Percentiles rank a stretch among this genome's conserved stretches.
Conservation (phyloP, 2,329 filamentous ascomycete species). For the Domatiomyces globalis region DNA sequence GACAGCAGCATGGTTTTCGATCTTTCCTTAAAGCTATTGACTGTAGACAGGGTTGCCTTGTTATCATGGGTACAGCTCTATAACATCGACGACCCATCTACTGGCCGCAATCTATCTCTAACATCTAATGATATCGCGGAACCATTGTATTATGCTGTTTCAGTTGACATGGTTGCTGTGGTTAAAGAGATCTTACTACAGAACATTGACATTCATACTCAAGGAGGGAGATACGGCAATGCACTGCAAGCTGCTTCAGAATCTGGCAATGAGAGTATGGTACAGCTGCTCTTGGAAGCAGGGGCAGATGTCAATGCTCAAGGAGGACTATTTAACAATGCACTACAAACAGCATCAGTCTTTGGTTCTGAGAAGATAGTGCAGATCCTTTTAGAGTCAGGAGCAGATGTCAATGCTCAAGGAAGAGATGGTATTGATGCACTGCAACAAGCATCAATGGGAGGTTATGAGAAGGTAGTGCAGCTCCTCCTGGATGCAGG, state of each 20-base stretch:
- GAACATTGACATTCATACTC: slow-evolving; percentile 12
- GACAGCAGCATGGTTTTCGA: neutral
- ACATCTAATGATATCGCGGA: neutral
- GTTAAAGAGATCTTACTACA: slow-evolving; percentile 1
- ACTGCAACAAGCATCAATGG: slow-evolving; percentile 4
- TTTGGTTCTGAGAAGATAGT: slow-evolving; percentile 1
- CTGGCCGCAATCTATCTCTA: neutral
- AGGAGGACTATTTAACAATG: slow-evolving; percentile 11
- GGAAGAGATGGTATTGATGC: slow-evolving; percentile 3
- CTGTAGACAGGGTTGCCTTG: neutral
- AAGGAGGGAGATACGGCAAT: slow-evolving; percentile 5
- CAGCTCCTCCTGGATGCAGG: slow-evolving; percentile 2
- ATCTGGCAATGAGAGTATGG: slow-evolving; percentile 4
- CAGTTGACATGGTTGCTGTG: slow-evolving; percentile 1
- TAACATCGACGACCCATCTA: neutral
- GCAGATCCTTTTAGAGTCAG: slow-evolving; percentile 8
- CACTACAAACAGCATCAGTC: slow-evolving; percentile 8
- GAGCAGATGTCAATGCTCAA: slow-evolving; percentile 4
- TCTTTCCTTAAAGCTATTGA: slow-evolving; percentile 2
- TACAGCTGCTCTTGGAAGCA: slow-evolving; percentile 5
- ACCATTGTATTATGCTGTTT: slow-evolving; percentile 5
- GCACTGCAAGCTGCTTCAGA: slow-evolving; percentile 11
- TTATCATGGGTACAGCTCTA: slow-evolving; percentile 5
- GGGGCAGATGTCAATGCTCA: slow-evolving; percentile 3
- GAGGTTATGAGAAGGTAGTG: neutral